Evolutionary conservation across 495 filamentous ascomycete genomes (phyloP).

Genomic region (Penicillium bialowiezense): DNA sequence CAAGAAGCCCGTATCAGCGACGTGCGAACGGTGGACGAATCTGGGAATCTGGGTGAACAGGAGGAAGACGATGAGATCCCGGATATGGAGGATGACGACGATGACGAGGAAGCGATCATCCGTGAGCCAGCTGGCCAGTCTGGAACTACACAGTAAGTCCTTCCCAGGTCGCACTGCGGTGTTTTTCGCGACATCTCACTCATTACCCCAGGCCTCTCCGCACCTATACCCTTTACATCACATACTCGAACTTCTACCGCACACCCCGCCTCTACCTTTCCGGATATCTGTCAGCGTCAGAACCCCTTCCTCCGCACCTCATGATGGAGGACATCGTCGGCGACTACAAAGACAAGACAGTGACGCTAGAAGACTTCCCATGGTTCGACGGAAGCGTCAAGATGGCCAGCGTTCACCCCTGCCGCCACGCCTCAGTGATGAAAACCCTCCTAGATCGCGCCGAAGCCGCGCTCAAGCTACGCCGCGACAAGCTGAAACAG

Average conservation of each 20-base stretch:
- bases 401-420: conserved; percentile 95
- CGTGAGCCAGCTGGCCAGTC: conserved; percentile 60
- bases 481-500: conserved; percentile 71
- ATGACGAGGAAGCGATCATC: conserved; percentile 97
- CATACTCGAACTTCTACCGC: conserved; percentile 93
- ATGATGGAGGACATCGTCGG: conserved; percentile 99
- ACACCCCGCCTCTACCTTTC: conserved; percentile 95
- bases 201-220: conserved; percentile 63
- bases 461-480: conserved; percentile 86
- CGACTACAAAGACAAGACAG: conserved; percentile 99
- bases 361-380: conserved; percentile 96
- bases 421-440: conserved; percentile 95
- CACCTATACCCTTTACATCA: conserved; percentile 97
- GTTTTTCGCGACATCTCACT: background rate
- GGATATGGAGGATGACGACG: conserved; percentile 97
- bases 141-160: conserved; percentile 65
- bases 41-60: conserved; percentile 68
- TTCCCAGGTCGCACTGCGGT: background rate
- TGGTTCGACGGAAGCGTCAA: conserved; percentile 80
- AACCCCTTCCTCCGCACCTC: conserved; percentile 78
- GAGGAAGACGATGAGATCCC: conserved; percentile 87
- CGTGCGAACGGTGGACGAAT: conserved; percentile 82
- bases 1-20: conserved; percentile 73
- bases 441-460: conserved; percentile 94
- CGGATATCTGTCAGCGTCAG: conserved; percentile 77